Evolutionary conservation across 2,329 filamentous ascomycete genomes (phyloP).

Genomic region (Apiospora malaysiana): DNA sequence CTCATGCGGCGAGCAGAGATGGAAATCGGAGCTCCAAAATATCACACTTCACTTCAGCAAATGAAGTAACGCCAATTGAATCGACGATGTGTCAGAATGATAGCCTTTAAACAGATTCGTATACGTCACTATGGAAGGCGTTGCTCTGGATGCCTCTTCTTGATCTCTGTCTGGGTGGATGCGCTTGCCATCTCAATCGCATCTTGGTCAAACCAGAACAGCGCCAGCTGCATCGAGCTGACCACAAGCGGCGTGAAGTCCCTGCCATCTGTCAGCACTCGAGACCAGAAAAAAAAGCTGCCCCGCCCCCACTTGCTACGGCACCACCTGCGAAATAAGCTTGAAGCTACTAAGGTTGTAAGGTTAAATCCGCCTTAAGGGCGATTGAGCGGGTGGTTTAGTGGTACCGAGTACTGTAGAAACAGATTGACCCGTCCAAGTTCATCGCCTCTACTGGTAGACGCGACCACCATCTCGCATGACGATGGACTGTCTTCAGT

Average conservation of each 20-base stretch:
- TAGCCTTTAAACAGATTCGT: no score
- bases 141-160: background rate
- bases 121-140: background rate
- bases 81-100: background rate
- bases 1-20: background rate
- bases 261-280: background rate
- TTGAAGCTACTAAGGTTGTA: background rate
- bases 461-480: background rate
- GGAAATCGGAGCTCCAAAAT: background rate
- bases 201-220: background rate
- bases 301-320: background rate
- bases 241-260: background rate
- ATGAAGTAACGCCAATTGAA: background rate
- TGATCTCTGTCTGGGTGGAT: background rate
- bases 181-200: background rate
- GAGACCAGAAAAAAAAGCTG: background rate
- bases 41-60: background rate
- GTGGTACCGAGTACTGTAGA: no score
- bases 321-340: background rate
- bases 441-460: background rate
- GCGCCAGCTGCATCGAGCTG: background rate
- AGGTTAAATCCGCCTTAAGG: background rate
- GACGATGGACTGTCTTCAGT: background rate
- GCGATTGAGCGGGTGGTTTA: background rate
- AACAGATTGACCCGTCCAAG: background rate